These are phyloP conservation scores for Citrus glauca DNA, from an alignment of 345 rosid species.

Conservation along the genomic window DNA sequence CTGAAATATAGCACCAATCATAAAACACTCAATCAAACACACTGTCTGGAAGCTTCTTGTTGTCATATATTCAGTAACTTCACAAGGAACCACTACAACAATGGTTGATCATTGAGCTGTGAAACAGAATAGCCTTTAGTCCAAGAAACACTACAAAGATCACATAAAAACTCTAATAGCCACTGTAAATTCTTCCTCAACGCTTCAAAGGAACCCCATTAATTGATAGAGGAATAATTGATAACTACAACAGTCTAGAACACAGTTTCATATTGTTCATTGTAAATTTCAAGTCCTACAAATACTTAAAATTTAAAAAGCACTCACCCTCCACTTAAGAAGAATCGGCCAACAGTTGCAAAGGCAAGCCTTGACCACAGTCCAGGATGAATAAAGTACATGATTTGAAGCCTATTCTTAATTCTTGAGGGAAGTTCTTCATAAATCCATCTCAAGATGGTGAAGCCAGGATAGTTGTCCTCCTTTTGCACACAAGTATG, in stretches of 20 bases:
- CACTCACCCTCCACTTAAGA: constrained; percentile 86
- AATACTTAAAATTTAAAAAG: background rate
- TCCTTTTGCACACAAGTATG: constrained; percentile 83
- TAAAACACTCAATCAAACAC: background rate
- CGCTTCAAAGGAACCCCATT: background rate
- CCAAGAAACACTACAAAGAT: background rate
- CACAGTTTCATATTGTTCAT: background rate
- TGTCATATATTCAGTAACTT: background rate
- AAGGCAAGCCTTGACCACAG: constrained; percentile 75
- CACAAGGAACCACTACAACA: background rate
- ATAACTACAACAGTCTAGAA: background rate
- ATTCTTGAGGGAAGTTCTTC: constrained; percentile 70
- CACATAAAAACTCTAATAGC: background rate
- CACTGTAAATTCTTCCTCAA: background rate
- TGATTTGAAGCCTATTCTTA: constrained; percentile 75
- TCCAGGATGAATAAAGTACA: constrained; percentile 89
- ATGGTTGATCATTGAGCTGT: background rate
- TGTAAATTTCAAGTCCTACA: background rate
- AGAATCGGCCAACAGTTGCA: constrained; percentile 91
- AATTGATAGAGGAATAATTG: background rate
- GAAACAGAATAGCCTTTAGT: background rate
- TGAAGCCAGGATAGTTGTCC: constrained; percentile 78
- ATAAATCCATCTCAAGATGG: constrained; percentile 90
- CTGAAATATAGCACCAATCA: background rate
- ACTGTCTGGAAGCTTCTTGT: background rate